Evolutionary conservation across 2,329 filamentous ascomycete genomes (phyloP).

Genomic region (Harringtonia aguacate): DNA sequence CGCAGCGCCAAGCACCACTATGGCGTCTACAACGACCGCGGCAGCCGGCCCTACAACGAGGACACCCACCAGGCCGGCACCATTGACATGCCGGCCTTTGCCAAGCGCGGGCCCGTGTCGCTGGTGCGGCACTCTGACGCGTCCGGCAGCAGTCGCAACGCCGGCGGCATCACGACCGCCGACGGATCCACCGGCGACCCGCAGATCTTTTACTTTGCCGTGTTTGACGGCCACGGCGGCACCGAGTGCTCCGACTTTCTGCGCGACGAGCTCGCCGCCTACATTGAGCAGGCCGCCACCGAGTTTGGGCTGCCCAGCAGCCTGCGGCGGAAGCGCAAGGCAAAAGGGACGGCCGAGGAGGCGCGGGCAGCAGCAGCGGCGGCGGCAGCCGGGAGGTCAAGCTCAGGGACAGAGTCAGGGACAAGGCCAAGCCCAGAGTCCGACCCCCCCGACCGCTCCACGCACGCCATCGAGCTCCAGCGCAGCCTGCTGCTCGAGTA

Average conservation of each 20-base stretch:
- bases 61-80: constrained; percentile 91
- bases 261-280: constrained; percentile 72
- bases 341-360: constrained; percentile 8
- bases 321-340: constrained; percentile 36
- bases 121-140: constrained; percentile 31
- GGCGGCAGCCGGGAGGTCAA: too few species aligned
- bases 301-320: constrained; percentile 73
- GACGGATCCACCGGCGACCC: constrained; percentile 72
- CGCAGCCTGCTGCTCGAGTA: constrained; percentile 63
- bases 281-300: constrained; percentile 71
- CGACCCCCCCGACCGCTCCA: background rate
- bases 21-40: constrained; percentile 67
- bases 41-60: constrained; percentile 82
- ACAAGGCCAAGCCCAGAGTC: too few species aligned
- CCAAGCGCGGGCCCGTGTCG: constrained; percentile 65
- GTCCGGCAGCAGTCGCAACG: constrained; percentile 36
- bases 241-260: constrained; percentile 81
- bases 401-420: too few species aligned
- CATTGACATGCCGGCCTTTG: constrained; percentile 84
- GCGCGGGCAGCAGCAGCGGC: constrained; percentile 1
- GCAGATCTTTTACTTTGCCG: constrained; percentile 93
- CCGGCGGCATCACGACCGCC: constrained; percentile 57
- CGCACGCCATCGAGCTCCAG: constrained; percentile 42
- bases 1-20: constrained; percentile 95
- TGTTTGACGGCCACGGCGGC: constrained; percentile 95